phyloP scores from a whole-genome alignment of 192 early-diverging fungal genomes.

The Rhizoclosmatium sp. region DNA sequence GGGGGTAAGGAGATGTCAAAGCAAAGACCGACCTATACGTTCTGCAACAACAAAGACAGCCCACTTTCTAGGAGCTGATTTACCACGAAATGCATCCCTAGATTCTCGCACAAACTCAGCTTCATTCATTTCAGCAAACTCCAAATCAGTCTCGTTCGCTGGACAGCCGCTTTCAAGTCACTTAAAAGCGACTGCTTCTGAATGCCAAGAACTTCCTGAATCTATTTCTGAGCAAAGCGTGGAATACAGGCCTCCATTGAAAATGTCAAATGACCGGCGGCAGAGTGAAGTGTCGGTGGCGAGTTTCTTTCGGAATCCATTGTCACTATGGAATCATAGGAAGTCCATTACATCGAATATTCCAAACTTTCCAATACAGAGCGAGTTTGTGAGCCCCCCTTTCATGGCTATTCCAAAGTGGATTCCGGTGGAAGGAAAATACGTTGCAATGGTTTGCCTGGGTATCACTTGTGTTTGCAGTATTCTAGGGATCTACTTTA shows the following conservation, averaged over 20 bases:
- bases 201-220: no score
- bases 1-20: not conserved
- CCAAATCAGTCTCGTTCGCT: not conserved
- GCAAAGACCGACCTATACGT: not conserved
- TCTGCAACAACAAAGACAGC: not conserved
- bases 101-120: not conserved
- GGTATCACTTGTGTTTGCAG: conserved; percentile 21
- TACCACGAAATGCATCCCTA: not conserved
- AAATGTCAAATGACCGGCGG: not conserved
- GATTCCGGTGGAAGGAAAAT: conserved; percentile 43
- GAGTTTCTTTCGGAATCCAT: not conserved
- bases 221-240: not conserved
- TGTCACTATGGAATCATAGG: not conserved
- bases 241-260: not conserved
- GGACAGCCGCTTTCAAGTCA: no score
- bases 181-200: no score
- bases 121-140: not conserved
- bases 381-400: conserved; percentile 47
- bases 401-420: conserved; percentile 53
- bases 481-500: conserved; percentile 4
- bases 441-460: conserved; percentile 44
- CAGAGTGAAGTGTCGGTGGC: not conserved
- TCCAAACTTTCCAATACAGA: conserved; percentile 45
- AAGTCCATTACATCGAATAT: not conserved
- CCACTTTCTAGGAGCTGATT: not conserved